phyloP scores from a whole-genome alignment of 495 filamentous ascomycete genomes.

The Penicillium pancosmium region DNA sequence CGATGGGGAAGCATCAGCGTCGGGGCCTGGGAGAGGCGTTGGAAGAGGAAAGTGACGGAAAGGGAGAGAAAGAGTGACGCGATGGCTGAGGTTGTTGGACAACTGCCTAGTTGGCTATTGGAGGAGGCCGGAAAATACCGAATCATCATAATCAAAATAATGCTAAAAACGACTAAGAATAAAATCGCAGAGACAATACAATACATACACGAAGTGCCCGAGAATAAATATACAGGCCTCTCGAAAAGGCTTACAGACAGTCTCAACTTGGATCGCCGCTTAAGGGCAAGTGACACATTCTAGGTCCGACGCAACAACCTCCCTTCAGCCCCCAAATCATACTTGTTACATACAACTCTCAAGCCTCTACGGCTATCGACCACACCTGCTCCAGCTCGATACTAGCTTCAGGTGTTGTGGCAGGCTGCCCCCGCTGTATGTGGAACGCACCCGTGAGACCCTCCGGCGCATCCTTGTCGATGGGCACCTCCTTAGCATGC shows the following conservation, averaged over 20 bases:
- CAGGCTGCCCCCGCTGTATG: neutral
- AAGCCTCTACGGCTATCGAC: constrained; percentile 15
- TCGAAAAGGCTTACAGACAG: neutral
- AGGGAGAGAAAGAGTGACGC: constrained; percentile 2
- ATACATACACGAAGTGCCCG: neutral
- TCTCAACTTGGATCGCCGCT: neutral
- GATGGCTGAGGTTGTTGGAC: neutral
- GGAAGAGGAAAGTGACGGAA: neutral
- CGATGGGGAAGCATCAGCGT: neutral
- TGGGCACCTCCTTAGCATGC: constrained; percentile 1
- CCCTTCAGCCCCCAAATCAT: neutral
- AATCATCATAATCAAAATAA: neutral
- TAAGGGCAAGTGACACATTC: too few relatives aligned
- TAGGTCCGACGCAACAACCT: neutral
- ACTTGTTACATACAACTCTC: neutral
- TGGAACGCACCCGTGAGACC: neutral
- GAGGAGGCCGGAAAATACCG: neutral
- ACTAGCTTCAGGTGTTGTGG: neutral
- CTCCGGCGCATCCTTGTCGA: neutral
- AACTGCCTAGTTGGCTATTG: neutral
- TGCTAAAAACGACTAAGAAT: neutral
- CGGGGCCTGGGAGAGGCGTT: neutral
- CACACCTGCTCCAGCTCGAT: constrained; percentile 20
- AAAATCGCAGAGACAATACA: neutral
- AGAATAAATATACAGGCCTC: neutral